A percentile compares a stretch with the other conserved stretches of the same genome.
These are phyloP conservation scores for Rhodomyrtus tomentosa DNA, from an alignment of 345 rosid species.

Conservation along the genomic window DNA sequence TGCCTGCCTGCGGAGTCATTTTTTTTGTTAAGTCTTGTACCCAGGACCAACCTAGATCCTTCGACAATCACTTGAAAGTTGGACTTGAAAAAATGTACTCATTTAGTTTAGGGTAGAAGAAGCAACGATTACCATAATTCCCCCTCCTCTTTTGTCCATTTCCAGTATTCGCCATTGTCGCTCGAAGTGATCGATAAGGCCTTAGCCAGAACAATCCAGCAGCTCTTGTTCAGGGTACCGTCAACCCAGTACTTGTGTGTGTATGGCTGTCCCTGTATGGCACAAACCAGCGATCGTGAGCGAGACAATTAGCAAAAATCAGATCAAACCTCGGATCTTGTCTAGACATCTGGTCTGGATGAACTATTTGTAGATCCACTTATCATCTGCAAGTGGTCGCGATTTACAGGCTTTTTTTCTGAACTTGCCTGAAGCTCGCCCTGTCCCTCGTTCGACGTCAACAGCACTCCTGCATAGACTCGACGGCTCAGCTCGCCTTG, in stretches of 20 bases:
- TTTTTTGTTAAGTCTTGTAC: background rate
- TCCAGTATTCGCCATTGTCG: background rate
- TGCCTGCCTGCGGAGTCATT: background rate
- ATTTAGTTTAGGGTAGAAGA: background rate
- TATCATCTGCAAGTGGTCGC: too few relatives aligned
- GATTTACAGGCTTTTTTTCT: too few relatives aligned
- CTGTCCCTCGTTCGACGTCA: too few relatives aligned
- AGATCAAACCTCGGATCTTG: too few relatives aligned
- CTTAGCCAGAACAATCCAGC: background rate
- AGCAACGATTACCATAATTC: background rate
- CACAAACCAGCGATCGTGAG: too few relatives aligned
- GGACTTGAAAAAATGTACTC: background rate
- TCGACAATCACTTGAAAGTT: background rate
- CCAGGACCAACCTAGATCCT: background rate
- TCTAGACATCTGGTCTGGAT: too few relatives aligned
- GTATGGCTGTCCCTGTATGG: too few relatives aligned
- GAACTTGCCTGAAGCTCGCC: too few relatives aligned
- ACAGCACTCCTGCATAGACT: too few relatives aligned
- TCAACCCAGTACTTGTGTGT: conserved; percentile 1
- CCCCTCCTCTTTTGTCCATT: background rate
- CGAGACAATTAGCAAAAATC: too few relatives aligned
- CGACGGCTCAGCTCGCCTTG: too few relatives aligned
- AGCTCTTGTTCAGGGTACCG: background rate
- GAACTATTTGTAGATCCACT: too few relatives aligned
- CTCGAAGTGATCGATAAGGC: background rate